Conservation (phyloP, 176 grass and related monocot genomes). For the Neostapfia colusana region DNA sequence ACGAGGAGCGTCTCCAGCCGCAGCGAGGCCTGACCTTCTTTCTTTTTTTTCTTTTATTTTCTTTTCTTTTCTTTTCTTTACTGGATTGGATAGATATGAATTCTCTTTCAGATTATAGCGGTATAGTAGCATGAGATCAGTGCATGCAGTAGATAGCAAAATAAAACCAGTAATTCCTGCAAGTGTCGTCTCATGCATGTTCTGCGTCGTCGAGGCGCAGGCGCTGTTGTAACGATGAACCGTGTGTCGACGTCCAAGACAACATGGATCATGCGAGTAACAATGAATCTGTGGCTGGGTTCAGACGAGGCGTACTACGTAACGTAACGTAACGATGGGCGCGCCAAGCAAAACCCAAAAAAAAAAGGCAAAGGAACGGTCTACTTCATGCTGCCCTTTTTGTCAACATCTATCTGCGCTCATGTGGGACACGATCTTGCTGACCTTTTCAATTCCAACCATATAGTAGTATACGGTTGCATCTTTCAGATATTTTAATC, state of each 20-base stretch:
- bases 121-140: background rate
- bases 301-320: too few relatives aligned
- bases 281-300: too few relatives aligned
- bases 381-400: background rate
- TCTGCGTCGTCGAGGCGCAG: too few relatives aligned
- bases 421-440: background rate
- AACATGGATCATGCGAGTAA: too few relatives aligned
- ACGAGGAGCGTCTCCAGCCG: slow-evolving; percentile 43
- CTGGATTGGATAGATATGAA: background rate
- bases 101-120: background rate
- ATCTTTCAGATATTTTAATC: background rate
- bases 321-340: too few relatives aligned
- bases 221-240: too few relatives aligned
- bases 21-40: slow-evolving; percentile 18
- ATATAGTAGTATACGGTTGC: background rate
- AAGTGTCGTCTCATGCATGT: too few relatives aligned
- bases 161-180: background rate
- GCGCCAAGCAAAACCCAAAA: background rate
- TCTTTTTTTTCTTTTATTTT: too few relatives aligned
- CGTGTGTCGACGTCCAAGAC: too few relatives aligned
- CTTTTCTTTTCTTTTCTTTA: background rate
- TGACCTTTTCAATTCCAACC: background rate
- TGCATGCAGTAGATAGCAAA: background rate
- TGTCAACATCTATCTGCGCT: background rate
- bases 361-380: too few relatives aligned